Conservation (phyloP, 2,329 filamentous ascomycete genomes). For the Tolypocladium capitatum region DNA sequence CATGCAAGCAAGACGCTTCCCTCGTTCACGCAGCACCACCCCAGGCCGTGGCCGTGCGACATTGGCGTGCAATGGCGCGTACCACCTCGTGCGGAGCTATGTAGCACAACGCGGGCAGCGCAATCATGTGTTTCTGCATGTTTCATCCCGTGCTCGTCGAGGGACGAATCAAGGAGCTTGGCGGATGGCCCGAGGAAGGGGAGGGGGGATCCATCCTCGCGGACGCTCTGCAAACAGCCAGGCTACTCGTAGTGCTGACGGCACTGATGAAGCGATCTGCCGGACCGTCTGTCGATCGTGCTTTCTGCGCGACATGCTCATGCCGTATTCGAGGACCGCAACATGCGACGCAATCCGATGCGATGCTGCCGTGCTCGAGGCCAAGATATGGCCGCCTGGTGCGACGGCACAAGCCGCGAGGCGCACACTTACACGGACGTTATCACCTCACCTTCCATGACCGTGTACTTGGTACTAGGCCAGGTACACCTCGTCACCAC, state of each 20-base stretch:
- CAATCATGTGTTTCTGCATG: background rate
- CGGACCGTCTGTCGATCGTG: background rate
- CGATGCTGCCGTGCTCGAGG: background rate
- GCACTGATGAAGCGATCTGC: background rate
- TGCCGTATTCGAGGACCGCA: background rate
- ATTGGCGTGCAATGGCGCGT: background rate
- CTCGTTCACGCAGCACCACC: background rate
- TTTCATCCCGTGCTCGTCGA: background rate
- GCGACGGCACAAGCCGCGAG: background rate
- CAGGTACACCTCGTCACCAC: background rate
- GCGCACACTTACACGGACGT: background rate
- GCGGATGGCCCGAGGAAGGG: background rate
- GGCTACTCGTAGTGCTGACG: background rate
- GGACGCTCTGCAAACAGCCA: too few relatives aligned
- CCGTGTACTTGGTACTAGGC: background rate
- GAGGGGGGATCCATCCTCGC: too few relatives aligned
- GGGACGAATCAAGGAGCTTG: background rate
- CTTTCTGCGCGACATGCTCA: background rate
- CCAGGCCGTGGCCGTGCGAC: background rate
- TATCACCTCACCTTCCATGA: background rate
- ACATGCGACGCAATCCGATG: background rate
- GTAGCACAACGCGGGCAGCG: too few relatives aligned
- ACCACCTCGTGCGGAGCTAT: too few relatives aligned
- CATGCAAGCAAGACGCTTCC: background rate
- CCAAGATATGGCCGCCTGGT: background rate